These are phyloP conservation scores for Podaxis mareebaensis DNA, from an alignment of 768 basidiomycete genomes.

Conservation along the genomic window DNA sequence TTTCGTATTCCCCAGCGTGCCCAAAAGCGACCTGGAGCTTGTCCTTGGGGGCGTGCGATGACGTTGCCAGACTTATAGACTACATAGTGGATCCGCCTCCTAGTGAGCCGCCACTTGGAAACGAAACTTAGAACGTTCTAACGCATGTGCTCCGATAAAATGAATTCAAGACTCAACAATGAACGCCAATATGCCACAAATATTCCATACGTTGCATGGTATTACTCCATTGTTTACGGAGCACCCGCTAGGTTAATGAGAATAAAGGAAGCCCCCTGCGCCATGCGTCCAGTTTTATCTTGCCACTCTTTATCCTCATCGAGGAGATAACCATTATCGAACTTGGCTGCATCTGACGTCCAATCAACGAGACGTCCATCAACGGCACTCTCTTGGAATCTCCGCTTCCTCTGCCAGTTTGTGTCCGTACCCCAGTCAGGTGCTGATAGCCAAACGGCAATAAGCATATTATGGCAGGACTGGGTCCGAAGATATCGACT, in stretches of 20 bases:
- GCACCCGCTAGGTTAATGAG: neutral
- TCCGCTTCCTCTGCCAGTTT: neutral
- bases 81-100: neutral
- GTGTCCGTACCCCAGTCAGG: neutral
- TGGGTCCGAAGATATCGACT: neutral
- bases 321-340: neutral
- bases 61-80: neutral
- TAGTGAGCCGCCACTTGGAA: neutral
- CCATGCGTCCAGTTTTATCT: conserved; percentile 1
- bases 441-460: neutral
- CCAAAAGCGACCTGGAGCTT: neutral
- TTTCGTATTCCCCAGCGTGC: neutral
- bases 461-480: neutral
- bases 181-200: neutral
- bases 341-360: neutral
- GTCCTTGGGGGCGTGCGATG: neutral
- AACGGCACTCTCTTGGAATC: neutral
- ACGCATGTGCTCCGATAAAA: neutral
- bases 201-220: neutral
- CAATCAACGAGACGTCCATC: conserved; percentile 1
- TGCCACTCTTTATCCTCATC: conserved; percentile 6
- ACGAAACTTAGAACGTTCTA: neutral
- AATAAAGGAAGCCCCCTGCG: neutral
- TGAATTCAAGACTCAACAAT: neutral
- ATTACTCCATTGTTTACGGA: conserved; percentile 7